These are phyloP conservation scores for Talaromyces atroroseus DNA, from an alignment of 2,329 filamentous ascomycete species.

Conservation along the genomic window DNA sequence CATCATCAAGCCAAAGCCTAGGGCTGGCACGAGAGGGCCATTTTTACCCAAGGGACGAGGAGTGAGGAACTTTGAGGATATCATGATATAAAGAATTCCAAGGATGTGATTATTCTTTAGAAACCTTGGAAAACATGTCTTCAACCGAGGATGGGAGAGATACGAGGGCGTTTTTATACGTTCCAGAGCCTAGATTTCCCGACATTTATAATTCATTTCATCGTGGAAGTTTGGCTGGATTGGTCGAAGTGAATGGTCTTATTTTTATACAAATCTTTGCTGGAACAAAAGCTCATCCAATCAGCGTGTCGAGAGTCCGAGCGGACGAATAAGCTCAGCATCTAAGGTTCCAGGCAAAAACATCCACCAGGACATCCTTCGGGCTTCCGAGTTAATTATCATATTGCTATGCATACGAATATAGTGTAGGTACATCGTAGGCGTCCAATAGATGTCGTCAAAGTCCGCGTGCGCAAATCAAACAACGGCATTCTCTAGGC, in stretches of 20 bases:
- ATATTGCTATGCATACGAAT: too few species aligned
- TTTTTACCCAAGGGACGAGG: not conserved
- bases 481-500: too few species aligned
- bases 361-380: too few species aligned
- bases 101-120: not conserved
- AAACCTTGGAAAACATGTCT: not conserved
- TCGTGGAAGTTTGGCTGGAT: not conserved
- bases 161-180: not conserved
- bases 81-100: too few species aligned
- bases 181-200: not conserved
- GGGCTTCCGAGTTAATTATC: too few species aligned
- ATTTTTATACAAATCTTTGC: not conserved
- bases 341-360: too few species aligned
- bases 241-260: not conserved
- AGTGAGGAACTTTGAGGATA: not conserved
- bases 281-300: not conserved
- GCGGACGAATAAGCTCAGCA: not conserved
- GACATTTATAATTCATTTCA: not conserved
- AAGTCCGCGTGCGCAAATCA: too few species aligned
- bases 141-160: not conserved
- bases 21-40: conserved; percentile 1
- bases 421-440: too few species aligned
- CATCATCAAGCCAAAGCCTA: conserved; percentile 8
- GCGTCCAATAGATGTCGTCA: too few species aligned
- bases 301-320: not conserved